phyloP scores from a whole-genome alignment of 805 yeast genomes.

The Kluyveromyces wickerhamii region DNA sequence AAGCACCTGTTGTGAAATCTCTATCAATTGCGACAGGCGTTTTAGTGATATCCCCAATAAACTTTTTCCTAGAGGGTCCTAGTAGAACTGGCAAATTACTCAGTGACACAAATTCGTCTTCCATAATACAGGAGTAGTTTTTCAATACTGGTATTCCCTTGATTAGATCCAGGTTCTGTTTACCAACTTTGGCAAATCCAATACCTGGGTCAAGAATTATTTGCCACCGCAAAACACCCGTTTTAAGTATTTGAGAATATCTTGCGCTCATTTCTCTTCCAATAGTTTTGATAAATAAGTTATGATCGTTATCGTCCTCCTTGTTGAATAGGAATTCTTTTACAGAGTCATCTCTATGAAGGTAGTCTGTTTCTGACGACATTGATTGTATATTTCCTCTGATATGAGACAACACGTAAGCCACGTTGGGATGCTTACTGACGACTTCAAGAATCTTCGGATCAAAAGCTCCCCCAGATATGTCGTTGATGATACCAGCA shows the following conservation, averaged over 20 bases:
- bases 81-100: constrained; percentile 54
- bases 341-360: constrained; percentile 29
- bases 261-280: constrained; percentile 56
- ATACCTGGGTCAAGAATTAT: constrained; percentile 88
- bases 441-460: constrained; percentile 56
- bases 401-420: constrained; percentile 76
- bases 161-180: constrained; percentile 62
- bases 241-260: constrained; percentile 45
- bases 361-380: constrained; percentile 52
- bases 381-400: constrained; percentile 77
- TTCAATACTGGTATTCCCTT: constrained; percentile 41
- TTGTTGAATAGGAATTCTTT: constrained; percentile 15
- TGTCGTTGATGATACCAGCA: constrained; percentile 88
- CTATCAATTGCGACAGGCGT: constrained; percentile 53
- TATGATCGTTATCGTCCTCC: constrained; percentile 15
- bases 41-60: constrained; percentile 68
- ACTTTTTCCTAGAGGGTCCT: constrained; percentile 86
- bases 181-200: constrained; percentile 84
- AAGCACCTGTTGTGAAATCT: constrained; percentile 67
- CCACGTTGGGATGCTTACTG: constrained; percentile 56
- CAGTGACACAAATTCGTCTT: constrained; percentile 24
- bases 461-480: constrained; percentile 75
- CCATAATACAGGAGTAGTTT: constrained; percentile 33
- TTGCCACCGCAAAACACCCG: constrained; percentile 84
- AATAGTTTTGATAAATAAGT: constrained; percentile 45